These are phyloP conservation scores for Dactylonectria macrodidyma DNA, from an alignment of 2,329 filamentous ascomycete species.

Conservation along the genomic window DNA sequence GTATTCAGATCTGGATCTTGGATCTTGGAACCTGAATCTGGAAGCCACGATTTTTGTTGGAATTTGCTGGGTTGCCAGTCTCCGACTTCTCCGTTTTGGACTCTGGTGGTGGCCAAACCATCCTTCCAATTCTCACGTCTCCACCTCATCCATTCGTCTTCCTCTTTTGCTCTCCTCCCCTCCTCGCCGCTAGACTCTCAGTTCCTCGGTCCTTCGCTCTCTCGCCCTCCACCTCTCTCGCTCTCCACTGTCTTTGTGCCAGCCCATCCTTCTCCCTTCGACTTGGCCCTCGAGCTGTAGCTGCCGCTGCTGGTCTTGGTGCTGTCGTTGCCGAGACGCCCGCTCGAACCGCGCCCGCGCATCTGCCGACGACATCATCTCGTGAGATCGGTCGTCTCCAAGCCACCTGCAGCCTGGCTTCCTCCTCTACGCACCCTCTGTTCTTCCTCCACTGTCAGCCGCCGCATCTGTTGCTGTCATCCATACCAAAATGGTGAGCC, in stretches of 20 bases:
- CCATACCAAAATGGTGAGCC: conserved; percentile 44
- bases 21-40: conserved; percentile 16
- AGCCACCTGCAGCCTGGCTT: conserved; percentile 4
- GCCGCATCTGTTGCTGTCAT: conserved; percentile 32
- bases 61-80: conserved; percentile 19
- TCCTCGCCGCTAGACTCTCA: conserved; percentile 5
- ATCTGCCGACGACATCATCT: conserved; percentile 28
- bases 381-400: conserved; percentile 23
- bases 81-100: neutral
- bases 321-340: conserved; percentile 32
- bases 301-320: conserved; percentile 15
- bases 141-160: conserved; percentile 15
- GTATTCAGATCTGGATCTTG: conserved; percentile 3
- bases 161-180: conserved; percentile 20
- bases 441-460: conserved; percentile 15
- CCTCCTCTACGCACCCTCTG: conserved; percentile 7
- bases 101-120: conserved; percentile 10
- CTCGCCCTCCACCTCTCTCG: neutral
- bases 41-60: conserved; percentile 10
- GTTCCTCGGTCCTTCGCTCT: neutral
- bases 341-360: conserved; percentile 16
- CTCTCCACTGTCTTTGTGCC: conserved; percentile 6
- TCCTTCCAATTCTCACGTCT: conserved; percentile 24
- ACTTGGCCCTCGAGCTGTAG: conserved; percentile 27
- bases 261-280: conserved; percentile 22